These are phyloP conservation scores for Ampelocalamus luodianensis DNA, from an alignment of 176 grass and related monocot genomes.

Conservation along the genomic window DNA sequence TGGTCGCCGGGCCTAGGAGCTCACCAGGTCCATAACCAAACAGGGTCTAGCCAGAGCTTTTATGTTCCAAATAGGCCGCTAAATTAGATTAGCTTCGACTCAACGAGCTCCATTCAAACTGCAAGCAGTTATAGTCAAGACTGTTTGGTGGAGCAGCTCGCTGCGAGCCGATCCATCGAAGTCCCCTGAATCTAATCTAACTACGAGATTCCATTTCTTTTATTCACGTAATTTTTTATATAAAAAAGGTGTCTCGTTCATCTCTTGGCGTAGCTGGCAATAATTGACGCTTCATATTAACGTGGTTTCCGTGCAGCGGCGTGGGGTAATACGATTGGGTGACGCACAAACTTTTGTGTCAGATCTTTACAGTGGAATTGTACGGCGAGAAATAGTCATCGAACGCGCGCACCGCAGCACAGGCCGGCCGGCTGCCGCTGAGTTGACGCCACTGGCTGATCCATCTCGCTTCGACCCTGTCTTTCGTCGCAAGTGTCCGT, in stretches of 20 bases:
- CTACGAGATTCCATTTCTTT: too few relatives aligned
- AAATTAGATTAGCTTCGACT: too few relatives aligned
- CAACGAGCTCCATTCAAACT: too few relatives aligned
- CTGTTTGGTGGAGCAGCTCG: too few relatives aligned
- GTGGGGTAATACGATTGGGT: conserved; percentile 5
- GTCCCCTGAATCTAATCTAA: too few relatives aligned
- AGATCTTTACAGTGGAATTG: not conserved
- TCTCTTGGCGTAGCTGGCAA: not conserved
- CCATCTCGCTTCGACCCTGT: not conserved
- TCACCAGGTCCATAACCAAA: too few relatives aligned
- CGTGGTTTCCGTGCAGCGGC: not conserved
- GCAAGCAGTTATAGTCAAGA: too few relatives aligned
- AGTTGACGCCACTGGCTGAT: not conserved
- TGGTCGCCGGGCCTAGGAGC: too few relatives aligned
- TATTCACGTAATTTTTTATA: too few relatives aligned
- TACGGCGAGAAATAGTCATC: not conserved
- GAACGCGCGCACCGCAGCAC: not conserved
- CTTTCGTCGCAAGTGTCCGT: not conserved
- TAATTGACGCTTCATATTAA: not conserved
- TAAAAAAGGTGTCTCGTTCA: not conserved
- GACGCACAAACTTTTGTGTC: conserved; percentile 22
- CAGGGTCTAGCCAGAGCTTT: too few relatives aligned
- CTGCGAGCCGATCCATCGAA: too few relatives aligned
- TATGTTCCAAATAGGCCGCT: too few relatives aligned
- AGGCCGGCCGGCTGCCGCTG: not conserved